Evolutionary conservation across 345 rosid genomes (phyloP).

Genomic region (Corymbia maculata): DNA sequence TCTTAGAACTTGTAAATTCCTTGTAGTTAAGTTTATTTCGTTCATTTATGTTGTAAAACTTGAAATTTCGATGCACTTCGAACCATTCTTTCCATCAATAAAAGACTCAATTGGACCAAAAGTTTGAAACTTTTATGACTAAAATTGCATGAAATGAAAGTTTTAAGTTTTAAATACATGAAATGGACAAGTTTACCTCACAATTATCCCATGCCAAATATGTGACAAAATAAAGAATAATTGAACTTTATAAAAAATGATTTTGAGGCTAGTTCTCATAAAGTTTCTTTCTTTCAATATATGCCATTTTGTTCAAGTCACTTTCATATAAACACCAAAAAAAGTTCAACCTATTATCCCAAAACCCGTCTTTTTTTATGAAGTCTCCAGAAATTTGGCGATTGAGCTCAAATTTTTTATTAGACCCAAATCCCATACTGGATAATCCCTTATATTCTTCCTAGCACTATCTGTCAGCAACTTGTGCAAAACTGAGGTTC

Average conservation of each 20-base stretch:
- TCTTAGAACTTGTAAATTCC: not conserved
- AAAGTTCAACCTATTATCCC: not conserved
- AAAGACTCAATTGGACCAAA: not conserved
- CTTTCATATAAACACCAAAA: not conserved
- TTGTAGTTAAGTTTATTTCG: not conserved
- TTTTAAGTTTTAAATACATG: rapidly evolving
- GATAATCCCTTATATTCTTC: not conserved
- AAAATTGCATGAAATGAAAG: not conserved
- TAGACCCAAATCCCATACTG: not conserved
- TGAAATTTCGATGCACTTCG: not conserved
- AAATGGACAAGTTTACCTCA: rapidly evolving
- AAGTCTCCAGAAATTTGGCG: not conserved
- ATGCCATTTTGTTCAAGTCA: not conserved
- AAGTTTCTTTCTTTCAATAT: not conserved
- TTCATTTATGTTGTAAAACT: not conserved
- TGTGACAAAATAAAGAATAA: not conserved
- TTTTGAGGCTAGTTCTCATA: too few relatives aligned
- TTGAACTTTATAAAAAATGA: too few relatives aligned
- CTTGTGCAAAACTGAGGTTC: not conserved
- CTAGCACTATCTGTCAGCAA: not conserved
- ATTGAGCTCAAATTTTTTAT: not conserved
- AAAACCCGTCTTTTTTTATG: not conserved
- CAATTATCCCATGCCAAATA: not conserved
- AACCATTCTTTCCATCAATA: not conserved
- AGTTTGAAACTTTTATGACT: not conserved